These are phyloP conservation scores for Sporodiniella umbellata DNA, from an alignment of 371 early-diverging fungal species.

Conservation along the genomic window DNA sequence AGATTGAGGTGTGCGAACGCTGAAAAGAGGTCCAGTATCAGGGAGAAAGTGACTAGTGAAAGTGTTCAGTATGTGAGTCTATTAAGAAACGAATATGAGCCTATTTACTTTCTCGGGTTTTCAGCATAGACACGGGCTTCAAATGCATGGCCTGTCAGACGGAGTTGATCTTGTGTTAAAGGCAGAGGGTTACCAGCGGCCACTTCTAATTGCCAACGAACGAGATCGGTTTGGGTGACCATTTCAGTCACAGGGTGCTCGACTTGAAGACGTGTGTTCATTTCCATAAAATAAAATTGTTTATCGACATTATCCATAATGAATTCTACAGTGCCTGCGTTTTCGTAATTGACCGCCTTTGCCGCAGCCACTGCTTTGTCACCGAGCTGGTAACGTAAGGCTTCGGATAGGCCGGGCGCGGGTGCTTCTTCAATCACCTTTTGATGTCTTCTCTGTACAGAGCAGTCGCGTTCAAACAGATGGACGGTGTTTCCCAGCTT, in stretches of 20 bases:
- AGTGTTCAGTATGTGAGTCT: neutral
- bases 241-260: slow-evolving; percentile 98
- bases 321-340: slow-evolving; percentile 98
- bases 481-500: slow-evolving; percentile 83
- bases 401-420: slow-evolving; percentile 71
- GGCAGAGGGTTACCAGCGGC: slow-evolving; percentile 85
- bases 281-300: slow-evolving; percentile 97
- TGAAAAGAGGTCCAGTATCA: slow-evolving; percentile 86
- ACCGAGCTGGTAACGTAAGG: slow-evolving; percentile 75
- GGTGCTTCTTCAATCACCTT: slow-evolving; percentile 93
- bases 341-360: slow-evolving; percentile 86
- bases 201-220: slow-evolving; percentile 90
- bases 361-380: slow-evolving; percentile 92
- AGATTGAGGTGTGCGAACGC: slow-evolving; percentile 65
- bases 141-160: slow-evolving; percentile 86
- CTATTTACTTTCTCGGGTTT: slow-evolving; percentile 77
- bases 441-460: slow-evolving; percentile 96
- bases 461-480: slow-evolving; percentile 96
- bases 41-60: slow-evolving; percentile 91
- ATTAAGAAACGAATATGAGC: too few species aligned
- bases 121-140: slow-evolving; percentile 98
- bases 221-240: slow-evolving; percentile 91
- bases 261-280: slow-evolving; percentile 94
- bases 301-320: slow-evolving; percentile 87
- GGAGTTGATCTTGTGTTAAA: slow-evolving; percentile 67